These are phyloP conservation scores for Dimocarpus longan DNA, from an alignment of 345 rosid species.

Conservation along the genomic window DNA sequence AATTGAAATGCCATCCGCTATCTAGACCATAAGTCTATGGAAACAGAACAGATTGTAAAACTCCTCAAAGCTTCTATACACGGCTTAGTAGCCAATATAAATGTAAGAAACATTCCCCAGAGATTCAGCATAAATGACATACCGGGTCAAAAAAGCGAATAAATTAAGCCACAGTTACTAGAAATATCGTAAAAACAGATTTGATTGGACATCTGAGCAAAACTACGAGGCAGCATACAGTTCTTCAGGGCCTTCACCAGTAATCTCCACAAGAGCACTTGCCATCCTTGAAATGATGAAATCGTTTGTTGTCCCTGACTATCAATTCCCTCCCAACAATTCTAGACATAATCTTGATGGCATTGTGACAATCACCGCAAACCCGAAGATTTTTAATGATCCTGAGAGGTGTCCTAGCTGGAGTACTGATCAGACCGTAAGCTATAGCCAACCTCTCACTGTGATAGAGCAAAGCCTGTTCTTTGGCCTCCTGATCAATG, in stretches of 20 bases:
- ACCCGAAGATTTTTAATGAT: constrained; percentile 84
- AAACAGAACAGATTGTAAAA: neutral
- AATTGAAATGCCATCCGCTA: neutral
- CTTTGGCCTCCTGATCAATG: constrained; percentile 84
- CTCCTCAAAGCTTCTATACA: neutral
- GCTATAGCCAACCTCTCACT: constrained; percentile 85
- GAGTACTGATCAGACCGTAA: constrained; percentile 74
- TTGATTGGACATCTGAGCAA: constrained; percentile 1
- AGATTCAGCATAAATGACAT: neutral
- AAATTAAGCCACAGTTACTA: no score
- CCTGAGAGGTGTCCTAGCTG: constrained; percentile 61
- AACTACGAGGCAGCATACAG: constrained; percentile 1
- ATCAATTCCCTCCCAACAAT: constrained; percentile 73
- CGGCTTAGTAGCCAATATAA: neutral
- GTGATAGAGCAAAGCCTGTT: constrained; percentile 76
- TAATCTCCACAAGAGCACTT: constrained; percentile 64
- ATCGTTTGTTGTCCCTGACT: constrained; percentile 80
- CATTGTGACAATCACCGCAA: constrained; percentile 78
- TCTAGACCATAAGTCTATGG: neutral
- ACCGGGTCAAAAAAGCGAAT: neutral
- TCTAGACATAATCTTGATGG: constrained; percentile 81
- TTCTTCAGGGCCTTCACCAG: constrained; percentile 39
- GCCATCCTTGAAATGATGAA: constrained; percentile 68
- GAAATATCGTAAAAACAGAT: neutral
- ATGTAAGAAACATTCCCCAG: no score